Evolutionary conservation across 108 stramenopile genomes (phyloP), one percentile per base, ranked within the genome.

Genomic region (Chaetoceros muelleri): DNA sequence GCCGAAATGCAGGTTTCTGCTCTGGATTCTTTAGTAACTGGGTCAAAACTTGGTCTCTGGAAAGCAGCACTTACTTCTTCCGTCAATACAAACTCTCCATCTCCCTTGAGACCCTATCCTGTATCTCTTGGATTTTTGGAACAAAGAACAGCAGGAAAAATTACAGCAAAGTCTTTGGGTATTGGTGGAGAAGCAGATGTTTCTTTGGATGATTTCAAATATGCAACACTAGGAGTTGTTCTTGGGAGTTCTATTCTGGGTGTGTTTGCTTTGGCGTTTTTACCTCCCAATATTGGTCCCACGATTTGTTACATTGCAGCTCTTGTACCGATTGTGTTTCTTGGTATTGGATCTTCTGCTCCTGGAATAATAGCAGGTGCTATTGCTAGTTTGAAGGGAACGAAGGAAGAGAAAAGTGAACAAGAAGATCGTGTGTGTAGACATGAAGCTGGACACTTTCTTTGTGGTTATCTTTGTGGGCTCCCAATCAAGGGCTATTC

Each of bases 361-460:
- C 90, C 90, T 0, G 85, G 71, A 22, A 57, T 75, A 17, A 82
- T 91, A 65, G 85, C 90, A 26, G 69, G 55, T 21, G 67, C 47
- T 22, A 91, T 91, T 61, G 50, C 40, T 0, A 24, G 64, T 3
- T 23, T 69, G 0, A 65, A 69, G 56, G 73, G 79, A 21, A 57
- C 55, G 16, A 45, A 49, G 1, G 79, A 71, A 18, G 79, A 80
- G 22, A 20, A 61, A 19, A 65, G 75, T 30, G 65, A 48, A 24
- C 61, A 47, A 0, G 52, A 57, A 1, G 85, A 86, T 13, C 73
- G 90, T 27, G 70, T 87, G 7, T 78, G 81, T 48, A 70, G 81
- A 19, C 90, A 92, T 55, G 90, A 92, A 59, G 85, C 85, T 19
- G 90, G 75, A 8, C 90, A 92, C 49, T 83, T 92, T 58, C 67